Evolutionary conservation across 2,329 filamentous ascomycete species (phyloP).

Genomic region (Lizonia empirigonia): DNA sequence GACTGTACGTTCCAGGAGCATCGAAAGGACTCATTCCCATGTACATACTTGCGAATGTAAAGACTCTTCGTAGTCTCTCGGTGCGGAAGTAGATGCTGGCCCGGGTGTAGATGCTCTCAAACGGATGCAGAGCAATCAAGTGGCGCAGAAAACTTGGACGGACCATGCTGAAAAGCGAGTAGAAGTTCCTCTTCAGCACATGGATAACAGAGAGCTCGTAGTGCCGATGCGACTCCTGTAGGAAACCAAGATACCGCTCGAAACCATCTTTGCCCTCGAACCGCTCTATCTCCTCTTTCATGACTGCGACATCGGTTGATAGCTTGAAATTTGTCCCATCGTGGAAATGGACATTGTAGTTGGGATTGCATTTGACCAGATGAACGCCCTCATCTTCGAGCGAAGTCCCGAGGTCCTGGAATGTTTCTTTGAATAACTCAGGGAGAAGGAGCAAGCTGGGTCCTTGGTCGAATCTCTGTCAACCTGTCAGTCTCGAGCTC

Average conservation of each 20-base stretch:
- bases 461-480: slow-evolving; percentile 73
- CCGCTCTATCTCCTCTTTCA: slow-evolving; percentile 74
- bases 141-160: slow-evolving; percentile 64
- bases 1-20: slow-evolving; percentile 73
- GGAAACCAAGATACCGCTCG: slow-evolving; percentile 68
- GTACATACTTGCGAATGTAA: slow-evolving; percentile 82
- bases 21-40: slow-evolving; percentile 82
- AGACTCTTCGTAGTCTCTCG: slow-evolving; percentile 70
- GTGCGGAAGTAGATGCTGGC: slow-evolving; percentile 72
- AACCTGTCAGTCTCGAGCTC: slow-evolving; percentile 5
- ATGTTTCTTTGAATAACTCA: slow-evolving; percentile 71
- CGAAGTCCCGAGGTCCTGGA: slow-evolving; percentile 70
- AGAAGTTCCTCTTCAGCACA: slow-evolving; percentile 72
- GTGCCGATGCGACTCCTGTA: slow-evolving; percentile 70
- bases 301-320: slow-evolving; percentile 69
- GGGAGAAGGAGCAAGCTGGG: slow-evolving; percentile 76
- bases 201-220: slow-evolving; percentile 71
- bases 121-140: slow-evolving; percentile 68
- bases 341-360: slow-evolving; percentile 76
- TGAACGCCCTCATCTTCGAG: slow-evolving; percentile 69
- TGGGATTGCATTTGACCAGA: slow-evolving; percentile 73
- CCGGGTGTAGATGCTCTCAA: slow-evolving; percentile 71
- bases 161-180: slow-evolving; percentile 62
- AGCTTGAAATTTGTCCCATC: slow-evolving; percentile 69
- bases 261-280: slow-evolving; percentile 75